Evolutionary conservation across 768 basidiomycete genomes (phyloP), one percentile per base, ranked within the genome.

Genomic region (Lentinula lateritia): DNA sequence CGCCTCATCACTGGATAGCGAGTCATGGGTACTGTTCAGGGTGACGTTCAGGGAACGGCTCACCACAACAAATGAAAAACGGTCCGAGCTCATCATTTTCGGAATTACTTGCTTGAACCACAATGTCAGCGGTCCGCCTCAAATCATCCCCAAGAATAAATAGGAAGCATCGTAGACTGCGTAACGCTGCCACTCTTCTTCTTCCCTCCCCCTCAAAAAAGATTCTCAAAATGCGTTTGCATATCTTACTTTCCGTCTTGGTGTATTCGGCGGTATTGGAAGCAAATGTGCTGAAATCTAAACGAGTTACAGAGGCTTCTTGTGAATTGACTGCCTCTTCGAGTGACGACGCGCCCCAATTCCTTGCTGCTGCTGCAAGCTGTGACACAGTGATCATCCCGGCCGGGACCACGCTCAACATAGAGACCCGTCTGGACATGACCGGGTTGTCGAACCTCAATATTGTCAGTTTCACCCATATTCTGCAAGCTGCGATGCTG

Each of bases 371-470:
- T 10, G 75, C 79, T 60, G 69, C 71, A 58, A 67, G 71, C 23
- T 82, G 77, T 64, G 65, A 66, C 55, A 80, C 75, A 0, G 76
- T 83, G 4, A 66, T 70, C 2, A 74, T 86, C 52, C 82, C 83
- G 0, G 67, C 70, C 6, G 67, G 69, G 4, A 80, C 79, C 6
- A 84, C 82, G 6, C 71, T 86, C 53, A 82, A 78, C 35, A 82
- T 86, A 59, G 74, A 70, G 16, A 80, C 80, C 5, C 73, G 77
- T 34, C 61, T 86, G 67, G 78, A 85, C 64, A 85, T 82, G 79
- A 86, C 83, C 0, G 79, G 79, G 0, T 68, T 83, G 3, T 58
- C 66, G 1, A 72, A 85, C 69, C 83, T 75, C 66, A 79, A 79
- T 48, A 79, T 86, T 61, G 82, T 83, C 58, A 34, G 77, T 56